phyloP scores from a whole-genome alignment of 2,329 filamentous ascomycete species.

The Exserohilum rostratum region DNA sequence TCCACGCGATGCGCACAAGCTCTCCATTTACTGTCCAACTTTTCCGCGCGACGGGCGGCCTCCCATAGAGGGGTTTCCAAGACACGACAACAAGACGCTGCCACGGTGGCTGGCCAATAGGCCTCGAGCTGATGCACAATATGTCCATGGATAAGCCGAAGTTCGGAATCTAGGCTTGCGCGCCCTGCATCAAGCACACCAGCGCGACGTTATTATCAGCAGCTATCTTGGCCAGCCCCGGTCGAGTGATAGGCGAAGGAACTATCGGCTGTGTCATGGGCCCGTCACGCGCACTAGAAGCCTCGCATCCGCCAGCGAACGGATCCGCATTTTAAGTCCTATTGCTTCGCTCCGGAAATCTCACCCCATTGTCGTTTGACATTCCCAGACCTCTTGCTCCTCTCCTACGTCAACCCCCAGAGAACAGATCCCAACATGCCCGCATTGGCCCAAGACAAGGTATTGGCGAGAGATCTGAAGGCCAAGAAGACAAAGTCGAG shows the following conservation, averaged over 20 bases:
- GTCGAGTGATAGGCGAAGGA: slow-evolving; percentile 29
- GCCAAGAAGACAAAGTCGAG: slow-evolving; percentile 46
- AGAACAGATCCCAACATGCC: slow-evolving; percentile 31
- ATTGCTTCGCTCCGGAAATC: slow-evolving; percentile 22
- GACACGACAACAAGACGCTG: slow-evolving; percentile 2
- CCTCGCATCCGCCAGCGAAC: slow-evolving; percentile 16
- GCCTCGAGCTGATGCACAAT: slow-evolving; percentile 22
- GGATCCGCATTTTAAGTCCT: slow-evolving; percentile 27
- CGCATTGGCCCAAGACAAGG: slow-evolving; percentile 35
- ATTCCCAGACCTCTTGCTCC: slow-evolving; percentile 15
- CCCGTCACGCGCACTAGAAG: slow-evolving; percentile 29
- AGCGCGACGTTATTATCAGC: slow-evolving; percentile 35
- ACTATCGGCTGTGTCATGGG: slow-evolving; percentile 35
- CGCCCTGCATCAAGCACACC: slow-evolving; percentile 27
- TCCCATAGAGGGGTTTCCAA: slow-evolving; percentile 31
- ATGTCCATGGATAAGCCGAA: slow-evolving; percentile 26
- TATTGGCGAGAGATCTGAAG: slow-evolving; percentile 34
- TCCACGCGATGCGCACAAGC: slow-evolving; percentile 13
- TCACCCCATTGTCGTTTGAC: slow-evolving; percentile 29
- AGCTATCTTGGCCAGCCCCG: slow-evolving; percentile 29
- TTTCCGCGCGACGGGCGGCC: slow-evolving; percentile 32
- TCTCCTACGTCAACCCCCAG: slow-evolving; percentile 4
- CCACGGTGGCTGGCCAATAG: slow-evolving; percentile 26
- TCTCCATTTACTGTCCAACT: slow-evolving; percentile 28
- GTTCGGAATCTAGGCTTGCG: slow-evolving; percentile 28